Evolutionary conservation across 805 yeast genomes (phyloP).

Genomic region (Cyberlindnera bimundalis): DNA sequence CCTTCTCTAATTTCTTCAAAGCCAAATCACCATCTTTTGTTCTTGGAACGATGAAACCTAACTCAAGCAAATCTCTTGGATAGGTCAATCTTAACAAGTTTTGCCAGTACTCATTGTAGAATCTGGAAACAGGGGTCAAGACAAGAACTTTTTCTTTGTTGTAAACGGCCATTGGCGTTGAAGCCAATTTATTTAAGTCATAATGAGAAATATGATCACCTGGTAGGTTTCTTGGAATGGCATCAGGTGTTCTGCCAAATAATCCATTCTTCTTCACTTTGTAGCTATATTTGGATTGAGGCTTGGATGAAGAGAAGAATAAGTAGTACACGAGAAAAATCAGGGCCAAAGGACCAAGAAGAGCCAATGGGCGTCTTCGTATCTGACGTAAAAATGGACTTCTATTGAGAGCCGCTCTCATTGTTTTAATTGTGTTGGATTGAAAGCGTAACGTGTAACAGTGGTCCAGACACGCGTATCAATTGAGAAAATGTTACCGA

Average conservation of each 20-base stretch:
- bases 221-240: slow-evolving; percentile 59
- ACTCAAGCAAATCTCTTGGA: slow-evolving; percentile 79
- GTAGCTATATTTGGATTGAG: slow-evolving; percentile 27
- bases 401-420: slow-evolving; percentile 27
- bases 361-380: slow-evolving; percentile 56
- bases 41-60: slow-evolving; percentile 91
- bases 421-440: slow-evolving; percentile 2
- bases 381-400: slow-evolving; percentile 44
- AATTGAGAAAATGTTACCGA: not conserved
- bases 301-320: slow-evolving; percentile 34
- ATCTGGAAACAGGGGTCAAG: slow-evolving; percentile 86
- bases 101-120: slow-evolving; percentile 84
- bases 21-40: slow-evolving; percentile 79
- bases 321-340: slow-evolving; percentile 41
- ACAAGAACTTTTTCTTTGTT: slow-evolving; percentile 82
- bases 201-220: slow-evolving; percentile 77
- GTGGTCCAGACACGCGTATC: no score
- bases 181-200: slow-evolving; percentile 74
- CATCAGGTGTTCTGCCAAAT: slow-evolving; percentile 45
- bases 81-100: slow-evolving; percentile 72
- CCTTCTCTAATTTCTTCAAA: slow-evolving; percentile 64
- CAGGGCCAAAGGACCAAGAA: slow-evolving; percentile 44
- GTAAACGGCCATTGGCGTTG: slow-evolving; percentile 66
- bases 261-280: slow-evolving; percentile 27
- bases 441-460: not conserved